phyloP scores from a whole-genome alignment of 345 rosid species.

The Populus ilicifolia region DNA sequence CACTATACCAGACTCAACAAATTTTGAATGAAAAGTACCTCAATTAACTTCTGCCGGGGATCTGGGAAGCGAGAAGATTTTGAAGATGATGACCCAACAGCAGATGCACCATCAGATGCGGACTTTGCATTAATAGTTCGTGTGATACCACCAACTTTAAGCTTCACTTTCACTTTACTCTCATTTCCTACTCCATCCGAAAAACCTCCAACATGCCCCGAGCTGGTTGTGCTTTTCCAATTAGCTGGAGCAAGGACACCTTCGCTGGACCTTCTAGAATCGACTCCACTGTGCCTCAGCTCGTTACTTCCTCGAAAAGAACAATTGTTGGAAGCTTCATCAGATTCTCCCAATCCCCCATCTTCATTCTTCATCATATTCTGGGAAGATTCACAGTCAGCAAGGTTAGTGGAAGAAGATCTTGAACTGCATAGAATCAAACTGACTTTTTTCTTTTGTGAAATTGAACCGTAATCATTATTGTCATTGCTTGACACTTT shows the following conservation, averaged over 20 bases:
- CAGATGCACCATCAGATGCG: conserved; percentile 32
- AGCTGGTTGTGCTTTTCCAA: conserved; percentile 20
- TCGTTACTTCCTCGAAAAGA: conserved; percentile 44
- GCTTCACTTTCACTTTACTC: conserved; percentile 31
- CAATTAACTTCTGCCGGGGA: conserved; percentile 13
- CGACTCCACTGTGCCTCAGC: conserved; percentile 30
- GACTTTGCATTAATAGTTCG: conserved; percentile 30
- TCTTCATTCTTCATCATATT: conserved; percentile 43
- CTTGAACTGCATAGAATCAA: conserved; percentile 15
- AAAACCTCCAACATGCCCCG: conserved; percentile 8
- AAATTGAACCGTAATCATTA: conserved; percentile 8
- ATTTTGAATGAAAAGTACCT: conserved; percentile 17
- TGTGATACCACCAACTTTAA: conserved; percentile 26
- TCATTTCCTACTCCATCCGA: conserved; percentile 22
- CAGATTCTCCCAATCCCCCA: conserved; percentile 54
- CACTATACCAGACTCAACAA: background rate
- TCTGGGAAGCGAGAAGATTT: conserved; percentile 27
- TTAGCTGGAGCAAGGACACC: conserved; percentile 34
- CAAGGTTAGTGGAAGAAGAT: conserved; percentile 19
- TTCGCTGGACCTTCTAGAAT: conserved; percentile 33
- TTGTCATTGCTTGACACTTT: conserved; percentile 3
- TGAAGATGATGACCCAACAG: conserved; percentile 24
- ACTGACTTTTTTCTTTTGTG: conserved; percentile 6
- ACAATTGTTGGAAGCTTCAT: conserved; percentile 63
- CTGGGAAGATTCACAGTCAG: conserved; percentile 32